Base-by-base conservation (phyloP, 371 early-diverging fungal genomes). In the Mitosporidium daphniae region DNA sequence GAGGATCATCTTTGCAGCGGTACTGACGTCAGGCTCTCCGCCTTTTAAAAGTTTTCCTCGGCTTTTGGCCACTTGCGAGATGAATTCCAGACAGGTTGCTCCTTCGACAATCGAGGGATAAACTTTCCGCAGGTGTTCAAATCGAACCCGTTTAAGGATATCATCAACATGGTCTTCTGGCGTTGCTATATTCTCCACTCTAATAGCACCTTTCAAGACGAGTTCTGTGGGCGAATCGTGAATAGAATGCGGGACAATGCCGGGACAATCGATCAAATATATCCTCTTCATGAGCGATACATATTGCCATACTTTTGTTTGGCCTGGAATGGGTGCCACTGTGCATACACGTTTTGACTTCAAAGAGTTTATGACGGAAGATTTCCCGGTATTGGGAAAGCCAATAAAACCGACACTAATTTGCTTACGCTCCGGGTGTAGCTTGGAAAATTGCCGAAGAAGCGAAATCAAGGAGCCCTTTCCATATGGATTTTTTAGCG, bases 271-370 rank as follows among this genome's bases (percentile, higher is more conserved):
- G 38, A 97, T 91, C 16, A 97, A 52, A 39, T 89, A 93, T 34
- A 94, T 86, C 33, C 78, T 67, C 42, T 75, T 77, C 66, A 77
- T 93, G 33, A 97, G 55, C 7, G 93, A 77, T 27, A 97, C 82
- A 45, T 94, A 94, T 45, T 94, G 98, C 94, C 94, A 97, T 31
- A 80, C 74, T 53, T 89, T 97, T 29, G 98, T 97, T 44, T 97
- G 89, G 25, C 98, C 98, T 16, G 98, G 91, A 30, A 94, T 59
- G 1, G 98, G 98, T 6, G 98, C 98, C 8, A 89, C 89, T 22
- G 51, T 73, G 59, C 94, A 94, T 13, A 91, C 94, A 47, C 72
- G 68, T 48, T 91, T 89, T 27, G 59, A 56, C 37, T 72, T 61
- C 22, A 97, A 53, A 5, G 91, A 77, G 53, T 97, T 97, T 47